Evolutionary conservation across 176 grass and related monocot species (phyloP).

Genomic region (Aegilops longissima): DNA sequence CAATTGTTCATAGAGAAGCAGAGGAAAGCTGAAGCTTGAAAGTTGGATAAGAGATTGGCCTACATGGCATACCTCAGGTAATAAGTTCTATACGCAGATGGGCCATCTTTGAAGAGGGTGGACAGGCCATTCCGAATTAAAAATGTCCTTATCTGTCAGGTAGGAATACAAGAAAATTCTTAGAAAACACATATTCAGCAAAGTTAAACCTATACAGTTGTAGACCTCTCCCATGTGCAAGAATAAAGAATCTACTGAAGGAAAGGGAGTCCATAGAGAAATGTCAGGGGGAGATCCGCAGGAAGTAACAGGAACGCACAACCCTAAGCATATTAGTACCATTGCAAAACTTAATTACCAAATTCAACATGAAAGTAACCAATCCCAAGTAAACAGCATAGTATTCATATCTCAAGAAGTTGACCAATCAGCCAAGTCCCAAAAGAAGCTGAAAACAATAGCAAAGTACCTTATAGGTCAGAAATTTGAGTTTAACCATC

Average conservation of each 20-base stretch:
- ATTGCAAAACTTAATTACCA: conserved; percentile 4
- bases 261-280: conserved; percentile 1
- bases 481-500: conserved; percentile 98
- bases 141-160: conserved; percentile 85
- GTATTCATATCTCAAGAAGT: conserved; percentile 18
- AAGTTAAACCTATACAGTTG: neutral
- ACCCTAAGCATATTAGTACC: neutral
- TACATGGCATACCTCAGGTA: conserved; percentile 71
- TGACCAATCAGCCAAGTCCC: neutral
- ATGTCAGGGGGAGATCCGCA: neutral
- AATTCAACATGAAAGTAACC: neutral
- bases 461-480: conserved; percentile 85
- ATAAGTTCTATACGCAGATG: conserved; percentile 86
- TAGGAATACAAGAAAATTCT: conserved; percentile 35
- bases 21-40: neutral
- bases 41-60: conserved; percentile 1
- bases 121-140: conserved; percentile 95
- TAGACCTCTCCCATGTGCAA: neutral
- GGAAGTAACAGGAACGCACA: conserved; percentile 6
- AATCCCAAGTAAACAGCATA: conserved; percentile 7
- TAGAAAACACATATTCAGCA: conserved; percentile 28
- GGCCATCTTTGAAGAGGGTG: conserved; percentile 89
- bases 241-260: neutral
- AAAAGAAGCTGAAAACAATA: conserved; percentile 24
- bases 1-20: conserved; percentile 8